Percentiles rank a stretch among this genome's conserved stretches.
These are phyloP conservation scores for Beauveria brongniartii DNA, from an alignment of 2,329 filamentous ascomycete species.

Conservation along the genomic window DNA sequence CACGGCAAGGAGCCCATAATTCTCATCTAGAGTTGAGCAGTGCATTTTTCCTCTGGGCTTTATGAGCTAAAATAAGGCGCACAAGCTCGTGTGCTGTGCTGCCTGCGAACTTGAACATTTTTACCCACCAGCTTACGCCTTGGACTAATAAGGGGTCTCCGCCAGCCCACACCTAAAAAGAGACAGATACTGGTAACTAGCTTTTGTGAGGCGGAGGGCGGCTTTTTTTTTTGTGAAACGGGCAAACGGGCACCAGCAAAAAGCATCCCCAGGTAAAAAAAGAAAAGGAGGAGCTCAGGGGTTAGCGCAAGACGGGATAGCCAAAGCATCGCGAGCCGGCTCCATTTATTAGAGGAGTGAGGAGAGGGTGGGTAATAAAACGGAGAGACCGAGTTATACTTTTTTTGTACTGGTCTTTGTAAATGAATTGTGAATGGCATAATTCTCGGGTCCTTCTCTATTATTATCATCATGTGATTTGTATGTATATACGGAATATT, in stretches of 20 bases:
- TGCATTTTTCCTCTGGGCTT: background rate
- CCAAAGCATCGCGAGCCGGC: background rate
- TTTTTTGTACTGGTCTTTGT: background rate
- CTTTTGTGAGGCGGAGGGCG: background rate
- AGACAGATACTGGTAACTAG: background rate
- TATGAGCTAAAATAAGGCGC: background rate
- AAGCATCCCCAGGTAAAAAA: background rate
- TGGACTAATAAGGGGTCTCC: background rate
- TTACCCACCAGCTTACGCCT: slow-evolving; percentile 8
- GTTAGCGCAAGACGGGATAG: background rate
- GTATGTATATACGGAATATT: background rate
- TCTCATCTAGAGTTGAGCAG: background rate
- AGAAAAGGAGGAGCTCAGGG: background rate
- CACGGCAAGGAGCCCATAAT: background rate
- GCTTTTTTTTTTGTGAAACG: background rate
- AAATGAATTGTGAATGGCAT: background rate
- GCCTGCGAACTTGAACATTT: background rate
- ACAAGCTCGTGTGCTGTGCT: background rate
- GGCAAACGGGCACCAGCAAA: background rate
- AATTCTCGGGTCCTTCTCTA: background rate
- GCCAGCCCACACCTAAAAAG: background rate
- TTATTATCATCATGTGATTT: background rate
- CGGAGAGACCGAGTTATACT: background rate
- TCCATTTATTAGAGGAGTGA: too few relatives aligned
- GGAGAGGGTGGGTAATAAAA: background rate